Base-by-base conservation (phyloP, 768 basidiomycete species). In the Amanita muscaria region DNA sequence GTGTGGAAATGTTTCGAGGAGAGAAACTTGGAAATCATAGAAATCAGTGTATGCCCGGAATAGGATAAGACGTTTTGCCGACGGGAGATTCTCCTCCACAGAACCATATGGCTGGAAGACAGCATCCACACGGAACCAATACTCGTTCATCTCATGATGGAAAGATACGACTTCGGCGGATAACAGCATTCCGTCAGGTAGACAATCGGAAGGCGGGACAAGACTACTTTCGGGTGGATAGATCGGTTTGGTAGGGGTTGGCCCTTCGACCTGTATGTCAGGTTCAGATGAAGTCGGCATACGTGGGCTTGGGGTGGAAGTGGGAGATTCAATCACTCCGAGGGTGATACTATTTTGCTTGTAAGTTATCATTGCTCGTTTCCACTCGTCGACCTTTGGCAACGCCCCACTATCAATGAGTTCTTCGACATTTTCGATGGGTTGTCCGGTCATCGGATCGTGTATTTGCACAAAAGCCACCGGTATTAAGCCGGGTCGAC, bases 351-450 rank as follows among this genome's bases (percentile, higher is more conserved):
- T 90, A 61, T 83, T 90, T 53, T 91, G 88, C 64, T 98, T 98
- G 71, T 99, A 99, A 53, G 74, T 84, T 45, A 92, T 76, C 74
- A 97, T 88, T 16, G 89, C 85, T 55, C 83, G 82, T 63, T 98
- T 98, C 96, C 96, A 99, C 49, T 97, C 93, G 60, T 99, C 96
- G n/a, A 99, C 93, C 51, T 80, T 84, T 19, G 96, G 96, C 15
- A 99, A 74, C 48, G 83, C 84, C 15, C 91, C 92, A 11, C 77
- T 74, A 54, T 91, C 85, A 62, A 97, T 90, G 45, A 96, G 75
- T 5, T 72, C 68, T 19, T 76, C 72, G 4, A 93, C 72, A 51
- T 96, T 85, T 12, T 72, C 66, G 52, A 98, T 71, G 21, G 91
- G 72, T 48, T 77, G 72, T 31, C 85, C 88, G 19, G 96, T 91